A percentile compares a stretch with the other conserved stretches of the same genome.
Conservation (phyloP, 305 asterid genomes). For the Solanum hybrid region DNA sequence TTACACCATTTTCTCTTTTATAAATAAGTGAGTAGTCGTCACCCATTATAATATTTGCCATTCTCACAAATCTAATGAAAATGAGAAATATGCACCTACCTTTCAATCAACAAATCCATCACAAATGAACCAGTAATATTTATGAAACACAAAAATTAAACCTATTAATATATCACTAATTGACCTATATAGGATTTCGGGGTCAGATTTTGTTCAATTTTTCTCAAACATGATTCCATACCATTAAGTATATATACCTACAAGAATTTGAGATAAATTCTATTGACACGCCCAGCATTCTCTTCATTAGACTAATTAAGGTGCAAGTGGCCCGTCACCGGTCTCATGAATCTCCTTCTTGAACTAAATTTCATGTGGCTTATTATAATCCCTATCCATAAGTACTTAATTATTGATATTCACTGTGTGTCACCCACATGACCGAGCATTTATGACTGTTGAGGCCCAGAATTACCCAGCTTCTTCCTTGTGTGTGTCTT, state of each 20-base stretch:
- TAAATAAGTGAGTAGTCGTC: neutral
- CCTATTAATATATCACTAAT: neutral
- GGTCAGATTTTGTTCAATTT: neutral
- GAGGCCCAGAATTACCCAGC: neutral
- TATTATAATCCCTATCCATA: neutral
- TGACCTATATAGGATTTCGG: neutral
- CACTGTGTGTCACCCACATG: neutral
- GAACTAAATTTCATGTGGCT: no score
- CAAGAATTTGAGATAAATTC: neutral
- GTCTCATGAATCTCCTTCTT: no score
- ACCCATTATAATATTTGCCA: no score
- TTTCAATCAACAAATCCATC: neutral
- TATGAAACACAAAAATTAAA: neutral
- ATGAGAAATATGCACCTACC: neutral
- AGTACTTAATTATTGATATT: neutral
- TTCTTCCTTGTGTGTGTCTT: neutral
- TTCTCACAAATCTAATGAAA: neutral
- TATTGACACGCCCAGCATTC: neutral
- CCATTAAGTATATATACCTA: neutral
- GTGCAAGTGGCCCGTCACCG: neutral
- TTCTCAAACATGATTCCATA: neutral
- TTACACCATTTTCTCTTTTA: no score
- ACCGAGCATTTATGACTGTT: no score
- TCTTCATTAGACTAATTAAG: neutral
- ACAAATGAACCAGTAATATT: neutral